A percentile compares a stretch with the other conserved stretches of the same genome.
phyloP scores from a whole-genome alignment of 2,329 filamentous ascomycete genomes.

The Septoria petroselini region DNA sequence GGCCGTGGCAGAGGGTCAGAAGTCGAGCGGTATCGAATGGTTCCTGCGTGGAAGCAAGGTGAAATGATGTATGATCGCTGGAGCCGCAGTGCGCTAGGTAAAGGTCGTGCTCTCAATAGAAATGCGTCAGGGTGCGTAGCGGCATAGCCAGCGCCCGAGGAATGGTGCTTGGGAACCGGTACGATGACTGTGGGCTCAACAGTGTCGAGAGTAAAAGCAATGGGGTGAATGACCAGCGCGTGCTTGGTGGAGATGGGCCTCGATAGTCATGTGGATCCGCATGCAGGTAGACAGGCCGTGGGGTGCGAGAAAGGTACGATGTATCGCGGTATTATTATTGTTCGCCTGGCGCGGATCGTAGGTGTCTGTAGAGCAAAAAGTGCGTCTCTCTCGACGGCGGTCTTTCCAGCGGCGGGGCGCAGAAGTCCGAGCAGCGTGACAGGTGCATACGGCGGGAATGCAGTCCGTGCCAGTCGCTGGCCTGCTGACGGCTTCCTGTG shows the following conservation, averaged over 20 bases:
- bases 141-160: constrained; percentile 13
- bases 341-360: constrained; percentile 1
- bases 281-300: constrained; percentile 10
- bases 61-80: constrained; percentile 12
- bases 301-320: constrained; percentile 2
- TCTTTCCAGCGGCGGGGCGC: not conserved
- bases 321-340: not conserved
- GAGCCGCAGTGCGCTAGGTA: constrained; percentile 16
- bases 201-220: not conserved
- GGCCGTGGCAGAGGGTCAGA: not conserved
- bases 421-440: constrained; percentile 9
- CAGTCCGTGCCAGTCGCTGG: constrained; percentile 6
- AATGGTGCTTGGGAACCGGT: not conserved
- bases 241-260: not conserved
- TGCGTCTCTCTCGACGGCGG: not conserved
- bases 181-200: not conserved
- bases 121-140: constrained; percentile 9
- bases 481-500: constrained; percentile 9
- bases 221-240: not conserved
- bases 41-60: constrained; percentile 15
- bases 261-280: constrained; percentile 6
- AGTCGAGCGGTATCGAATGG: not conserved
- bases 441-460: constrained; percentile 13
- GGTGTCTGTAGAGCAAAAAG: not conserved
- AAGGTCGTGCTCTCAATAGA: constrained; percentile 16